Evolutionary conservation across 768 basidiomycete species (phyloP), one percentile per base, ranked within the genome.

Genomic region (Tylopilus balloui): DNA sequence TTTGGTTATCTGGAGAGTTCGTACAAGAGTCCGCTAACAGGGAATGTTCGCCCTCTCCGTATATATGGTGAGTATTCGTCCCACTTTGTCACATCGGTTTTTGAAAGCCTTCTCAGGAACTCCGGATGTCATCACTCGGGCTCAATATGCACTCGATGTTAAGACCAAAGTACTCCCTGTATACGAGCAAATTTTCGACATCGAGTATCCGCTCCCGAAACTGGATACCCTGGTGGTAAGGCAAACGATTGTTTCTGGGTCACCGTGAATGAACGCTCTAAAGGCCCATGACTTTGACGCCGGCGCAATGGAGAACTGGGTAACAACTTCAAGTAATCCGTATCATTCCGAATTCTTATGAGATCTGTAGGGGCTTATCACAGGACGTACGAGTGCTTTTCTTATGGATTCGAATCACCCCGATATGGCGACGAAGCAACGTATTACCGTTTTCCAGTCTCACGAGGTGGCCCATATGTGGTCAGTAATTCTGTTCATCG

Each of bases 281-380:
- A 65, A 81, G 78, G 92, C 83, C 4, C 79, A 78, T 45, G 93
- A 96, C 64, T 96, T 96, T 57, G 92, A 95, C 61, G 84, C 86
- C 27, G 89, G 84, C 50, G 86, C 87, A 5, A 93, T 94, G 93
- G 94, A 96, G 69, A 93, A 92, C 66, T 92, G 88, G 88, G 80
- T 76, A 60, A 44, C 34, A 17, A 36, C 14, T 4, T 40, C 28
- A 4, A 37, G 35, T 3, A 24, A 3, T 53, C 3, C 3, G 10
- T 21, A 21, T 42, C 15, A 43, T 37, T 35, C n/a, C 21, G 10
- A 34, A 38, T 12, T 43, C 40, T 66, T 21, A 53, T 20, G 4
- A 1, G 11, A n/a, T 35, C 25, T n/a, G 9, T 52, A 78, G 80
- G 91, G 89, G 23, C 71, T 95, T 48, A 96, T 96, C 63, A 94